Percentiles rank a stretch among this genome's conserved stretches.
Evolutionary conservation across 805 yeast species (phyloP).

Genomic region (Metschnikowia henanensis): DNA sequence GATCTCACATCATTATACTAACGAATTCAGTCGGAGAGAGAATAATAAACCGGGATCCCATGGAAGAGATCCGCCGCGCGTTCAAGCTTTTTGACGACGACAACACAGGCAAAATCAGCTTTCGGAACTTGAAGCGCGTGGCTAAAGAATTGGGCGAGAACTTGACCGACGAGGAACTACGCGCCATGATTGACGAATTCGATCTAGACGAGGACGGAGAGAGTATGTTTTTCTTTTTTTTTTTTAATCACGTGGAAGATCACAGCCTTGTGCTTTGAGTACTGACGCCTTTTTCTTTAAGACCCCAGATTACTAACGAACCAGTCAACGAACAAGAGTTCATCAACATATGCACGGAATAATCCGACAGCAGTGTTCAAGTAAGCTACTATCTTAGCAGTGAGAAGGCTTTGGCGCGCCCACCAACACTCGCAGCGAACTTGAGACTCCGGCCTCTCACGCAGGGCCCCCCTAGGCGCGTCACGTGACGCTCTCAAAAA

Average conservation of each 20-base stretch:
- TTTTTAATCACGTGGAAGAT: too few species aligned
- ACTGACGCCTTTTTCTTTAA: background rate
- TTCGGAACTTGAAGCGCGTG: slow-evolving; percentile 81
- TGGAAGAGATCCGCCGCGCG: slow-evolving; percentile 89
- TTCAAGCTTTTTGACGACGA: slow-evolving; percentile 89
- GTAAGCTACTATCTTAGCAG: too few species aligned
- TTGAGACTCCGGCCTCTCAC: too few species aligned
- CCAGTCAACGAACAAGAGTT: slow-evolving; percentile 82
- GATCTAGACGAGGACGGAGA: slow-evolving; percentile 97
- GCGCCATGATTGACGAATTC: slow-evolving; percentile 97
- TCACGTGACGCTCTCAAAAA: slow-evolving; percentile 14
- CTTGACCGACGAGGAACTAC: slow-evolving; percentile 85
- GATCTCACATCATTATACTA: slow-evolving; percentile 22
- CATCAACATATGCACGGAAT: slow-evolving; percentile 81
- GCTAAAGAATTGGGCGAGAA: slow-evolving; percentile 93
- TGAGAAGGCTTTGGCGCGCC: background rate
- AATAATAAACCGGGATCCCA: slow-evolving; percentile 86
- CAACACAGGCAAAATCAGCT: slow-evolving; percentile 76
- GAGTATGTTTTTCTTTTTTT: slow-evolving; percentile 36
- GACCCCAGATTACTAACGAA: slow-evolving; percentile 27
- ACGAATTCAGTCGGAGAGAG: slow-evolving; percentile 64
- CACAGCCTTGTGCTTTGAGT: too few species aligned
- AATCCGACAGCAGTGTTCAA: too few species aligned
- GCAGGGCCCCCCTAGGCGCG: too few species aligned
- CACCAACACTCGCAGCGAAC: background rate